Percentiles rank a stretch among this genome's conserved stretches.
phyloP scores from a whole-genome alignment of 1,139 yeast genomes.

The Oligophagozyma castellii region DNA sequence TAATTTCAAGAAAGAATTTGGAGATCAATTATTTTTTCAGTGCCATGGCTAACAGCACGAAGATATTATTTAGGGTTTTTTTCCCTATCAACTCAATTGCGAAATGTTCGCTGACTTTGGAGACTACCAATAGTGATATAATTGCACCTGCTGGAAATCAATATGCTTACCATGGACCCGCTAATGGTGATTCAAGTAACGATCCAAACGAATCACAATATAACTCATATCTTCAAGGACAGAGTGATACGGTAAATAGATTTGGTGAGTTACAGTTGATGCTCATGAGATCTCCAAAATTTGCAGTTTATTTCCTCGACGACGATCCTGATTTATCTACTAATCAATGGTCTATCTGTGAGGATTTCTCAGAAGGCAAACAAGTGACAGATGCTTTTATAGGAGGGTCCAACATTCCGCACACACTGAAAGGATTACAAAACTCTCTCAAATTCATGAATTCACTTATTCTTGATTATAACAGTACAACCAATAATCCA shows the following conservation, averaged over 20 bases:
- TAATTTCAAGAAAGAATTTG: constrained; percentile 51
- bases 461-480: constrained; percentile 37
- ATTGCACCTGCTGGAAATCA: constrained; percentile 1
- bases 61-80: constrained; percentile 56
- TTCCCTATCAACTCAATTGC: constrained; percentile 35
- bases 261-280: constrained; percentile 39
- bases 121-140: constrained; percentile 16
- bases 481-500: constrained; percentile 23
- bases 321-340: constrained; percentile 27
- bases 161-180: not conserved
- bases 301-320: constrained; percentile 53
- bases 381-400: constrained; percentile 56
- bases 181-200: constrained; percentile 3
- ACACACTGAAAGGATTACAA: constrained; percentile 37
- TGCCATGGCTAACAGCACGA: constrained; percentile 52
- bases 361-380: constrained; percentile 70
- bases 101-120: constrained; percentile 26
- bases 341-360: constrained; percentile 74
- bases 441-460: constrained; percentile 40
- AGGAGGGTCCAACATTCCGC: constrained; percentile 34
- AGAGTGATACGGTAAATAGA: constrained; percentile 5
- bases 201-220: constrained; percentile 4
- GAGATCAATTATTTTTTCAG: constrained; percentile 65
- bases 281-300: constrained; percentile 51
- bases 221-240: constrained; percentile 2